Percentiles rank a stretch among this genome's conserved stretches.
These are phyloP conservation scores for Colletotrichum neosansevieriae DNA, from an alignment of 2,329 filamentous ascomycete genomes.

Conservation along the genomic window DNA sequence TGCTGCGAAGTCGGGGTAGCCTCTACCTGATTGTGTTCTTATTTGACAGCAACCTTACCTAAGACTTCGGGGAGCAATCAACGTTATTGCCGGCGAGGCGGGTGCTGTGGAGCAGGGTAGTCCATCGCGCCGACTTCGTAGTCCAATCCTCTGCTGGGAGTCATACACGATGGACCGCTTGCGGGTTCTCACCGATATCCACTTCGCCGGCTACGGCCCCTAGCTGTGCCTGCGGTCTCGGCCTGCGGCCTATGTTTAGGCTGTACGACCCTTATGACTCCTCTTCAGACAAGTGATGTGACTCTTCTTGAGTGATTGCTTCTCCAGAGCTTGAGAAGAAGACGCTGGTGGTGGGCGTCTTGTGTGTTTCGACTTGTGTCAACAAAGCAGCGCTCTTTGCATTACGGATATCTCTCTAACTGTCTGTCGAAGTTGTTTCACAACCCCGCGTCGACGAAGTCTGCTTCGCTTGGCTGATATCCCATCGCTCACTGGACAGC, in stretches of 20 bases:
- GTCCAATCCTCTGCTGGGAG: slow-evolving; percentile 25
- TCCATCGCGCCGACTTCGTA: slow-evolving; percentile 30
- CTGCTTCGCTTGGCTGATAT: neutral
- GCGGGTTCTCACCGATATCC: slow-evolving; percentile 34
- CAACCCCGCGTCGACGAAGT: neutral
- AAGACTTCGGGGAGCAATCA: slow-evolving; percentile 38
- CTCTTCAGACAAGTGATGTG: slow-evolving; percentile 22
- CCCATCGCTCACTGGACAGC: neutral
- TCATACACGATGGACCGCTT: slow-evolving; percentile 33
- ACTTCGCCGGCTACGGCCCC: slow-evolving; percentile 35
- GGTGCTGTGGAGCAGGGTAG: slow-evolving; percentile 21
- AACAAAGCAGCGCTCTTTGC: slow-evolving; percentile 32
- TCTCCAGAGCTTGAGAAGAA: neutral
- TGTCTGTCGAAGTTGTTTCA: neutral
- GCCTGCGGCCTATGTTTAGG: slow-evolving; percentile 18
- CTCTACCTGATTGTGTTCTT: slow-evolving; percentile 33
- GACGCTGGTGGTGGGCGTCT: slow-evolving; percentile 11
- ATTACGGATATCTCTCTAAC: slow-evolving; percentile 10
- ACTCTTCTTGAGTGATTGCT: slow-evolving; percentile 23
- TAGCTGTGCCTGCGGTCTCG: slow-evolving; percentile 10
- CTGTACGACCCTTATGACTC: slow-evolving; percentile 17
- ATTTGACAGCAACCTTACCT: slow-evolving; percentile 39
- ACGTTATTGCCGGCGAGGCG: slow-evolving; percentile 38
- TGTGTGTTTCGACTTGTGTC: neutral
- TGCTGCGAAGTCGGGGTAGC: slow-evolving; percentile 26